Evolutionary conservation across 257 asterid species (phyloP).

Genomic region (Plantago ovata): DNA sequence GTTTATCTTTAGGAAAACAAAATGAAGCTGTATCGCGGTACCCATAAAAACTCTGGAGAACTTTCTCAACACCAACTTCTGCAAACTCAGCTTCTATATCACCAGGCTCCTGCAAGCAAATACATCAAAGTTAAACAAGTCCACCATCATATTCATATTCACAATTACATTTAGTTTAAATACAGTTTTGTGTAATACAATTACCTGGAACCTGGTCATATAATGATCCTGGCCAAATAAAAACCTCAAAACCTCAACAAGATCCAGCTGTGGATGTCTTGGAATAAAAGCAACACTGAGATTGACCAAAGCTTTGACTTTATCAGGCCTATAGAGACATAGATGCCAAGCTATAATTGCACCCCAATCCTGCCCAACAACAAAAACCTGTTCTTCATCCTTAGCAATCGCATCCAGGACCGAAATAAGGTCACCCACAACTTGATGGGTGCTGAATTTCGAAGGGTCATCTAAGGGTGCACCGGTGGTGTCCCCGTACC

Average conservation of each 20-base stretch:
- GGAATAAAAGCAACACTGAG: constrained; percentile 51
- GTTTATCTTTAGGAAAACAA: constrained; percentile 56
- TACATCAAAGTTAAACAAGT: background rate
- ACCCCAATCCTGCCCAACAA: constrained; percentile 92
- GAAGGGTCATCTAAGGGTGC: constrained; percentile 54
- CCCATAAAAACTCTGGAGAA: constrained; percentile 43
- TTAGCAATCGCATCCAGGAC: constrained; percentile 53
- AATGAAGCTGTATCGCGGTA: constrained; percentile 45
- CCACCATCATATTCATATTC: background rate
- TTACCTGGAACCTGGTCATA: constrained; percentile 69
- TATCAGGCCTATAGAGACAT: constrained; percentile 63
- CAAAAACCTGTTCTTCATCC: constrained; percentile 51
- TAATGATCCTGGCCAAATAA: constrained; percentile 59
- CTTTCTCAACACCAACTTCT: constrained; percentile 41
- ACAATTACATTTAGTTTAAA: background rate
- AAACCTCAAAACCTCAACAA: constrained; percentile 27
- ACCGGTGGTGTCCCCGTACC: constrained; percentile 74
- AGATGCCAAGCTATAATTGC: constrained; percentile 61
- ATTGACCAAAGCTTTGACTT: constrained; percentile 53
- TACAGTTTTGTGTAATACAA: background rate
- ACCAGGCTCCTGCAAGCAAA: constrained; percentile 60
- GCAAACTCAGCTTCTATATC: constrained; percentile 70
- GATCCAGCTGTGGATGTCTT: constrained; percentile 30
- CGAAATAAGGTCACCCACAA: constrained; percentile 63
- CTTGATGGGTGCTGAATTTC: constrained; percentile 42